phyloP scores from a whole-genome alignment of 2,329 filamentous ascomycete genomes.

The Fusarium lateritium region DNA sequence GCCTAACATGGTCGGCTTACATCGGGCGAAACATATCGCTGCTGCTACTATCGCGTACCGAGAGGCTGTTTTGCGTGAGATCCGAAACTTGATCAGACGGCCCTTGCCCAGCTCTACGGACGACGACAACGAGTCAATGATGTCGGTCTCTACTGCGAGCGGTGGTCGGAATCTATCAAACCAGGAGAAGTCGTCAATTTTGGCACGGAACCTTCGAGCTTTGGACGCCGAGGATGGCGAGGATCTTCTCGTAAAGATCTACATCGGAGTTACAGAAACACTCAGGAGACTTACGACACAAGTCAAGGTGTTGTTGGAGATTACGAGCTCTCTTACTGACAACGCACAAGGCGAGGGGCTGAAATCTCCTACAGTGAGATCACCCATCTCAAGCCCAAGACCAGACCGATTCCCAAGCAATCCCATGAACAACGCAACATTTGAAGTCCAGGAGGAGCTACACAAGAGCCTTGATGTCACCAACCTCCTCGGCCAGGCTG shows the following conservation, averaged over 20 bases:
- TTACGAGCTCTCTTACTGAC: slow-evolving; percentile 81
- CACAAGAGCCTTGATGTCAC: slow-evolving; percentile 83
- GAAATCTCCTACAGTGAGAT: slow-evolving; percentile 65
- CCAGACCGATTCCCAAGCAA: slow-evolving; percentile 50
- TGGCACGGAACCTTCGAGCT: slow-evolving; percentile 89
- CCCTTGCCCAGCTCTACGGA: slow-evolving; percentile 94
- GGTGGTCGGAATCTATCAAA: slow-evolving; percentile 78
- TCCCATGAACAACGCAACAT: slow-evolving; percentile 46
- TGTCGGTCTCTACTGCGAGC: slow-evolving; percentile 84
- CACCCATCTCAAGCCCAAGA: slow-evolving; percentile 68
- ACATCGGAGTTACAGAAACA: slow-evolving; percentile 89
- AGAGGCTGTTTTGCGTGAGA: slow-evolving; percentile 86
- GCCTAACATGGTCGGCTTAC: slow-evolving; percentile 82
- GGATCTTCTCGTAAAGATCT: slow-evolving; percentile 84
- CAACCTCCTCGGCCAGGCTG: slow-evolving; percentile 82
- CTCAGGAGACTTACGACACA: slow-evolving; percentile 88
- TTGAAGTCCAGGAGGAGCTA: slow-evolving; percentile 79
- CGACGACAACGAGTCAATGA: slow-evolving; percentile 91
- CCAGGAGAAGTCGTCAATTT: slow-evolving; percentile 89
- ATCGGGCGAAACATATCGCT: slow-evolving; percentile 83
- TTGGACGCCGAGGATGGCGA: slow-evolving; percentile 89
- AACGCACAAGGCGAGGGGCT: slow-evolving; percentile 56
- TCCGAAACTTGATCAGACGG: slow-evolving; percentile 85
- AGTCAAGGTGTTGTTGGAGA: slow-evolving; percentile 94
- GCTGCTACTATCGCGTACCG: slow-evolving; percentile 88